These are phyloP conservation scores for Alternaria sp. DNA, from an alignment of 2,329 filamentous ascomycete species.

Conservation along the genomic window DNA sequence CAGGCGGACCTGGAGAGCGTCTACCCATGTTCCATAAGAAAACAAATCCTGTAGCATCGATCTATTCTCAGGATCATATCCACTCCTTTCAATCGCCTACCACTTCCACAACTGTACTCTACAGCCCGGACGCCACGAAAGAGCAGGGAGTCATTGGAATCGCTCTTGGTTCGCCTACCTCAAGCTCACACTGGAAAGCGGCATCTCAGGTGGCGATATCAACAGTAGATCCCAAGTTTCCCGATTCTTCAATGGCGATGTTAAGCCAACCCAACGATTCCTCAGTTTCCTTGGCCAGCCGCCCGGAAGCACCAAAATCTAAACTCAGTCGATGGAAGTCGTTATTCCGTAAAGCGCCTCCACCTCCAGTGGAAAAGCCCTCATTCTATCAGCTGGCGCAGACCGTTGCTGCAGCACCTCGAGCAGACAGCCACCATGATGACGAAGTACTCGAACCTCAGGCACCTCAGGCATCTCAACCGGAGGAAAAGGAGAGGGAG, in stretches of 20 bases:
- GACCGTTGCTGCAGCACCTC: constrained; percentile 29
- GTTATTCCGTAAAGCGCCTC: constrained; percentile 47
- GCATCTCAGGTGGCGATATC: constrained; percentile 30
- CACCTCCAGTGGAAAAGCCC: constrained; percentile 35
- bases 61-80: constrained; percentile 36
- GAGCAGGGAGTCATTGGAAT: constrained; percentile 50
- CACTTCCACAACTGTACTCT: constrained; percentile 43
- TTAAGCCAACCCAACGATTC: constrained; percentile 13
- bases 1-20: constrained; percentile 46
- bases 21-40: constrained; percentile 49
- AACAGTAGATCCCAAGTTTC: constrained; percentile 8
- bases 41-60: constrained; percentile 37
- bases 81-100: constrained; percentile 40
- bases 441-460: constrained; percentile 33
- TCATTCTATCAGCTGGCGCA: constrained; percentile 50
- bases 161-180: constrained; percentile 51
- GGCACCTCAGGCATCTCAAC: constrained; percentile 17
- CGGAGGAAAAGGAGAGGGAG: constrained; percentile 29
- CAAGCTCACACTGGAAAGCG: constrained; percentile 40
- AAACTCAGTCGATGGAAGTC: constrained; percentile 53
- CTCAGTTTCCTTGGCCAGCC: constrained; percentile 18
- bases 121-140: constrained; percentile 42
- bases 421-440: constrained; percentile 47
- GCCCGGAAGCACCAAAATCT: constrained; percentile 37
- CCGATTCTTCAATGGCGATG: constrained; percentile 22